A percentile compares a stretch with the other conserved stretches of the same genome.
Evolutionary conservation across 768 basidiomycete species (phyloP).

Genomic region (Hortiboletus campestris): DNA sequence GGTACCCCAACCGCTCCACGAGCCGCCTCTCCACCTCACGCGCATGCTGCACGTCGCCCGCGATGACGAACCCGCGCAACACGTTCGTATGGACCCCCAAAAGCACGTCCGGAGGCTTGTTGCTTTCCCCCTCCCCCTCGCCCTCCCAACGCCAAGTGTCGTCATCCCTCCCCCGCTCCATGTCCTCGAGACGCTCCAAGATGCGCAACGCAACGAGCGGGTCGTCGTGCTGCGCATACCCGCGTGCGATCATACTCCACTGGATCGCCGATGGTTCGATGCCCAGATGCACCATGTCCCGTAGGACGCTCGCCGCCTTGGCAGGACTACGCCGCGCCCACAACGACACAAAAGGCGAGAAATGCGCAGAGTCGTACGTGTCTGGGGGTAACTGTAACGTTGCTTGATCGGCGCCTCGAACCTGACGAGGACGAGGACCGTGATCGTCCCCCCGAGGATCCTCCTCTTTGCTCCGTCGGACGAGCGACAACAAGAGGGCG

Average conservation of each 20-base stretch:
- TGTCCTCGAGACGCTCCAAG: conserved; percentile 41
- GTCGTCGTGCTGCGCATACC: conserved; percentile 43
- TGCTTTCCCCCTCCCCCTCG: background rate
- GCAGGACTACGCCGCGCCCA: conserved; percentile 33
- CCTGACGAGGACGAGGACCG: too few relatives aligned
- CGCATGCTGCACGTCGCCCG: conserved; percentile 30
- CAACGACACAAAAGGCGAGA: conserved; percentile 52
- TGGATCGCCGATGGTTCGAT: conserved; percentile 47
- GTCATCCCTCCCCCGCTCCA: background rate
- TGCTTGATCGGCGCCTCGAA: background rate
- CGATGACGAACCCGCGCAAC: conserved; percentile 37
- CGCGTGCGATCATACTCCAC: conserved; percentile 48
- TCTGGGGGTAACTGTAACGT: conserved; percentile 24
- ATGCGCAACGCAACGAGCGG: conserved; percentile 37
- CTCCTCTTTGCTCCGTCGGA: conserved; percentile 5
- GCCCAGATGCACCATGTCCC: conserved; percentile 51
- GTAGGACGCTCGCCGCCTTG: conserved; percentile 40
- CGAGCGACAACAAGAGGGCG: conserved; percentile 36
- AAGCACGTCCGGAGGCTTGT: conserved; percentile 2
- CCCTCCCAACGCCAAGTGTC: background rate
- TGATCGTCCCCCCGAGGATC: background rate
- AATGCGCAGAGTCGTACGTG: conserved; percentile 39
- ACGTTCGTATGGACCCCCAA: conserved; percentile 39
- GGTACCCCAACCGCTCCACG: conserved; percentile 20
- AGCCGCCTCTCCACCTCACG: conserved; percentile 31